phyloP scores from a whole-genome alignment of 2,329 filamentous ascomycete species.

The Bisporella sp. region DNA sequence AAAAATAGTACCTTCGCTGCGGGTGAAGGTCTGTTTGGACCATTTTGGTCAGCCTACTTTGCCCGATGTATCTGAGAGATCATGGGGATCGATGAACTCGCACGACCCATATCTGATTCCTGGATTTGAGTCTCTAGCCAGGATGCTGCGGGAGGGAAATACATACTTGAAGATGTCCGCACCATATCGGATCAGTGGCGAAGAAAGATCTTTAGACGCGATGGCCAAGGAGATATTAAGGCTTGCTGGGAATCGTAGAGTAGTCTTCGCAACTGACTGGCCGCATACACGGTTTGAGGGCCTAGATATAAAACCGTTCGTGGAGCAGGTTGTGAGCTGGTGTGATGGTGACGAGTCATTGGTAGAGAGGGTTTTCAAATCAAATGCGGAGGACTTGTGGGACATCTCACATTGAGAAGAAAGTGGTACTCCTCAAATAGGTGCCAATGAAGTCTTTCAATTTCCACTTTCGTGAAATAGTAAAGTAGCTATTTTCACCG shows the following conservation, averaged over 20 bases:
- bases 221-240: constrained; percentile 42
- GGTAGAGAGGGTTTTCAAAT: constrained; percentile 43
- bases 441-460: too few species aligned
- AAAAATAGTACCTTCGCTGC: constrained; percentile 39
- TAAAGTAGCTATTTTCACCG: too few species aligned
- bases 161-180: constrained; percentile 37
- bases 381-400: constrained; percentile 49
- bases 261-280: constrained; percentile 56
- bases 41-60: constrained; percentile 49
- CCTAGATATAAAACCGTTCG: constrained; percentile 47
- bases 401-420: constrained; percentile 10
- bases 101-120: constrained; percentile 36
- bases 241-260: constrained; percentile 28
- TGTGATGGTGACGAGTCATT: constrained; percentile 38
- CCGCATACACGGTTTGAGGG: constrained; percentile 56
- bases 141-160: constrained; percentile 37
- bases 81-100: background rate
- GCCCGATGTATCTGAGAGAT: constrained; percentile 9
- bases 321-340: constrained; percentile 46
- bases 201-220: constrained; percentile 37
- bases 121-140: constrained; percentile 42
- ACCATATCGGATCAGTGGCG: constrained; percentile 45
- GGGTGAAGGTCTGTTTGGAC: constrained; percentile 49
- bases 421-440: too few species aligned
- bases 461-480: too few species aligned